A percentile compares a stretch with the other conserved stretches of the same genome.
Conservation (phyloP, 345 rosid genomes). For the Eucalyptus pumila region DNA sequence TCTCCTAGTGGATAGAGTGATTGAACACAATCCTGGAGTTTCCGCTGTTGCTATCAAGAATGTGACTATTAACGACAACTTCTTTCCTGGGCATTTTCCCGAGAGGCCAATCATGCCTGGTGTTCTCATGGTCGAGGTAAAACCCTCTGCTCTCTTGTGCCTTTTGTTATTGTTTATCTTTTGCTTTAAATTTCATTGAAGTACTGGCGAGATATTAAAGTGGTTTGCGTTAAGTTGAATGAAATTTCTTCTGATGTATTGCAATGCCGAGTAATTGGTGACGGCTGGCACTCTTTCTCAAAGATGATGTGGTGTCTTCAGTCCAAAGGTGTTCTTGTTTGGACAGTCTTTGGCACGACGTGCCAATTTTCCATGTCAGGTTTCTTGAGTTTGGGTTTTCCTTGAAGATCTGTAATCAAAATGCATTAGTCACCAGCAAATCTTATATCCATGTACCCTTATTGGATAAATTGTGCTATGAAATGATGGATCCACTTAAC, state of each 20-base stretch:
- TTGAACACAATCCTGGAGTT: slow-evolving; percentile 88
- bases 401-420: background rate
- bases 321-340: background rate
- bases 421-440: background rate
- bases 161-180: background rate
- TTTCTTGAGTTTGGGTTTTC: background rate
- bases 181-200: background rate
- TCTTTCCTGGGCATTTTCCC: slow-evolving; percentile 99
- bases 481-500: background rate
- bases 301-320: background rate
- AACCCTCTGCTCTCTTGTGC: background rate
- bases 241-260: background rate
- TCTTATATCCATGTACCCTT: background rate
- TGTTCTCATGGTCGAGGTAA: slow-evolving; percentile 98
- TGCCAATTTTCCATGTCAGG: background rate
- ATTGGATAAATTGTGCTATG: background rate
- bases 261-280: background rate
- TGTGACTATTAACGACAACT: slow-evolving; percentile 95
- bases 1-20: slow-evolving; percentile 94
- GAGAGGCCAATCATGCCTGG: slow-evolving; percentile 99
- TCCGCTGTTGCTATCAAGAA: slow-evolving; percentile 95
- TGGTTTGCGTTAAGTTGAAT: background rate
- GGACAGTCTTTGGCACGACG: background rate
- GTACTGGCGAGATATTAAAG: background rate
- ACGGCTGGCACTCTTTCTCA: background rate